Evolutionary conservation across 108 stramenopile genomes (phyloP).

Genomic region (Cafeteria roenbergensis): DNA sequence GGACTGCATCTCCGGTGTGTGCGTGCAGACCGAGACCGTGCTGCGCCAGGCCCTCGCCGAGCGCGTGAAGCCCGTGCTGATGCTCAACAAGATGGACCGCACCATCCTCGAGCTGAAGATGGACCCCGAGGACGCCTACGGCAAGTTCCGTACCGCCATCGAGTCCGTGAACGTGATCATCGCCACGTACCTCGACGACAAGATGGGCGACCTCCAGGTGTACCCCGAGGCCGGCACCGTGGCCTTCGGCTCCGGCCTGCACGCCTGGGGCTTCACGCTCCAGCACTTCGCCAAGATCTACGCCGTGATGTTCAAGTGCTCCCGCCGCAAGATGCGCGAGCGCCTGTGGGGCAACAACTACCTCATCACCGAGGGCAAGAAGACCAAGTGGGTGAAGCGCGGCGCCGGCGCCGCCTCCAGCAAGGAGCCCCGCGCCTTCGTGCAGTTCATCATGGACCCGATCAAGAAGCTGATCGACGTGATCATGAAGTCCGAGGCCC

Average conservation of each 20-base stretch:
- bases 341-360: conserved; percentile 99
- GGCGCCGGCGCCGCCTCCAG: conserved; percentile 63
- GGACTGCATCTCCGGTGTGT: conserved; percentile 98
- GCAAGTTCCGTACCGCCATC: conserved; percentile 93
- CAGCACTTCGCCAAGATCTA: conserved; percentile 97
- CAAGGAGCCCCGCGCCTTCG: conserved; percentile 86
- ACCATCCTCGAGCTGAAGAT: conserved; percentile 94
- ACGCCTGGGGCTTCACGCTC: conserved; percentile 99
- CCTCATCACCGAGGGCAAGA: conserved; percentile 74
- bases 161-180: conserved; percentile 99
- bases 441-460: conserved; percentile 96
- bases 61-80: conserved; percentile 91
- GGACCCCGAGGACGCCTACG: conserved; percentile 97
- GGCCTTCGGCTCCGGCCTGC: conserved; percentile 97
- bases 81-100: conserved; percentile 99
- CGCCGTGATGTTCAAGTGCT: conserved; percentile 89
- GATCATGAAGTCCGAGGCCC: conserved; percentile 89
- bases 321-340: conserved; percentile 90
- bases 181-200: conserved; percentile 94
- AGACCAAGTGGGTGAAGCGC: conserved; percentile 58
- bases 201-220: conserved; percentile 79
- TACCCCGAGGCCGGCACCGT: conserved; percentile 95
- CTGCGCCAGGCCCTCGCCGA: conserved; percentile 97
- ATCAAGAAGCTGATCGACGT: conserved; percentile 95
- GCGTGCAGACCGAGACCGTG: conserved; percentile 99